phyloP scores from a whole-genome alignment of 2,329 filamentous ascomycete genomes.

The Colletotrichum lindemuthianum region DNA sequence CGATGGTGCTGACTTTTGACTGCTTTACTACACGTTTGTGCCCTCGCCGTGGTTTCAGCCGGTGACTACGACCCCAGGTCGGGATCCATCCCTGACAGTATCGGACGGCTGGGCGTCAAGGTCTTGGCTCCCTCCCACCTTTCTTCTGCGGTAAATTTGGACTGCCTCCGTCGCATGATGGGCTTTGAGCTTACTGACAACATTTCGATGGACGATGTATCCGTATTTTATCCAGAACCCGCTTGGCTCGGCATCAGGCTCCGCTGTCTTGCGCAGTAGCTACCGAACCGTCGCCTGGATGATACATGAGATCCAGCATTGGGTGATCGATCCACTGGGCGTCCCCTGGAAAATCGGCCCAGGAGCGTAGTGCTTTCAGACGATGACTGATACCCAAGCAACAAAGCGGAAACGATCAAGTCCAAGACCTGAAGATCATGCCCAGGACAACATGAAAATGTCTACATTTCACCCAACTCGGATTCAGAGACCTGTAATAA shows the following conservation, averaged over 20 bases:
- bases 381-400: conserved; percentile 17
- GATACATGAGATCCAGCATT: conserved; percentile 26
- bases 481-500: background rate
- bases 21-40: conserved; percentile 1
- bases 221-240: background rate
- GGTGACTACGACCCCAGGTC: background rate
- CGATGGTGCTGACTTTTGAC: background rate
- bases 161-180: conserved; percentile 13
- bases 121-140: conserved; percentile 32
- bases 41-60: conserved; percentile 9
- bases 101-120: conserved; percentile 25
- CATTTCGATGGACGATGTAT: conserved; percentile 2
- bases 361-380: conserved; percentile 23
- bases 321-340: conserved; percentile 26
- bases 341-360: conserved; percentile 19
- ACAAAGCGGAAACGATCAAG: background rate
- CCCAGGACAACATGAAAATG: background rate
- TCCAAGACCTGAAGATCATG: background rate
- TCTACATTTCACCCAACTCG: background rate
- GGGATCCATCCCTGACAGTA: background rate
- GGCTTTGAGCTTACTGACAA: background rate
- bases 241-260: too few relatives aligned
- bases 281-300: conserved; percentile 7
- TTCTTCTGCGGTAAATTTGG: background rate
- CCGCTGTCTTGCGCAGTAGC: background rate